Base-by-base conservation (phyloP, 1,139 yeast species). In the Hyphopichia buzzinii region DNA sequence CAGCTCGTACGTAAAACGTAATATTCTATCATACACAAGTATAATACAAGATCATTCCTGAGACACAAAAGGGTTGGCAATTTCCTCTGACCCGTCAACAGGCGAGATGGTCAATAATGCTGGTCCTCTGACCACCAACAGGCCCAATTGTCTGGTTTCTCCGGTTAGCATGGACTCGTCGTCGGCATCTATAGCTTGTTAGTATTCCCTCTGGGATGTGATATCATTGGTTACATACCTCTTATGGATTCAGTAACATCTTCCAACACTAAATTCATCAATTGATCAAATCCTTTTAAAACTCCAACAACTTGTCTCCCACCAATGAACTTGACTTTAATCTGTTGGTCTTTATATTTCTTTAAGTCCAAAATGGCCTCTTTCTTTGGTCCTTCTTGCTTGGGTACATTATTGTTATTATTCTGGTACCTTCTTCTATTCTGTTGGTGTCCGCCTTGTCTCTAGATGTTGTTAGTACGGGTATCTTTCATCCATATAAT, bases 201-300 rank as follows among this genome's bases (percentile, higher is more conserved):
- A 59, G 65, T 52, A 56, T 16, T 12, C 12, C 12, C 23, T 3
- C 11, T 4, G 10, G 11, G 3, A 10, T 4, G 12, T 8, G 8
- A 8, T 27, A 10, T 4, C 7, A n/a, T 16, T n/a, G n/a, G n/a
- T n/a, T 44, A 64, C 73, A 40, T 58, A 70, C 77, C 76, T 57
- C 84, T 72, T 37, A 82, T 49, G 22, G 73, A 74, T 57, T 92
- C 97, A 33, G 74, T 73, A 10, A 86, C 90, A 31, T 89, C 82
- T 51, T 89, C 96, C 48, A 92, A 74, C 7, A 92, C 97, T 49
- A 92, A 71, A 63, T 92, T 92, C 95, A 90, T 84, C 59, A 89
- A 73, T 59, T 86, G 95, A 58, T 92, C 98, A 57, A 76, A 89
- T 14, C 98, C 97, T 52, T 85, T 87, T 49, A 92, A 73, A 1